Percentiles rank a stretch among this genome's conserved stretches.
phyloP scores from a whole-genome alignment of 75 land plant genomes.

The Selaginella moellendorffii region DNA sequence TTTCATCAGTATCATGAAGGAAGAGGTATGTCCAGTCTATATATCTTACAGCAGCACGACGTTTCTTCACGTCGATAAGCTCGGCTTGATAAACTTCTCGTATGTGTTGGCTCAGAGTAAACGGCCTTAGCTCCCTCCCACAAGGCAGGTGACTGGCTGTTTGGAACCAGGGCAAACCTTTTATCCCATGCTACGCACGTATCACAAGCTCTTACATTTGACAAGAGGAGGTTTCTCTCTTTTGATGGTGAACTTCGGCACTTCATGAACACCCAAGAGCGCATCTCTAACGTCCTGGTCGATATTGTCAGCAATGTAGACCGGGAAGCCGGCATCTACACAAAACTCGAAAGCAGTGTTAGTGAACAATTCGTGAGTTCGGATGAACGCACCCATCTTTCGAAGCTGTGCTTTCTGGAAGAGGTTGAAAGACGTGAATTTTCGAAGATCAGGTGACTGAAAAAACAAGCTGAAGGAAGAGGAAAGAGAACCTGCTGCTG shows the following conservation, averaged over 20 bases:
- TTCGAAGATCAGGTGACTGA: neutral
- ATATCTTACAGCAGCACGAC: neutral
- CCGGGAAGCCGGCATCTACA: slow-evolving; percentile 13
- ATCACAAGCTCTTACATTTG: neutral
- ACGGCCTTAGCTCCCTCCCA: neutral
- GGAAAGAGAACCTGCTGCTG: neutral
- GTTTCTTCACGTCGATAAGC: neutral
- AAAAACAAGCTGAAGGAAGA: neutral
- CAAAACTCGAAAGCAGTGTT: neutral
- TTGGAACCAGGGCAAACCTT: neutral
- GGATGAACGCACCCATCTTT: neutral
- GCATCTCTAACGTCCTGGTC: slow-evolving; percentile 21
- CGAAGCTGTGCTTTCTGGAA: neutral
- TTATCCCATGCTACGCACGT: no score
- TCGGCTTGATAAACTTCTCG: neutral
- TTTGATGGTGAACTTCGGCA: slow-evolving; percentile 3
- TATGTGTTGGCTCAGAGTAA: neutral
- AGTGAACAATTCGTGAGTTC: neutral
- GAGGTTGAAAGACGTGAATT: neutral
- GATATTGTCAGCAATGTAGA: slow-evolving; percentile 15
- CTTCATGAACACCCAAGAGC: slow-evolving; percentile 17
- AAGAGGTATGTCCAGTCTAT: no score
- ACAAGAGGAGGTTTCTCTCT: neutral
- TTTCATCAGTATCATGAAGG: no score
- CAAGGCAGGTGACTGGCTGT: neutral